Evolutionary conservation across 352 stramenopile genomes (phyloP), one percentile per base, ranked within the genome.

Genomic region (Phytophthora constricta): DNA sequence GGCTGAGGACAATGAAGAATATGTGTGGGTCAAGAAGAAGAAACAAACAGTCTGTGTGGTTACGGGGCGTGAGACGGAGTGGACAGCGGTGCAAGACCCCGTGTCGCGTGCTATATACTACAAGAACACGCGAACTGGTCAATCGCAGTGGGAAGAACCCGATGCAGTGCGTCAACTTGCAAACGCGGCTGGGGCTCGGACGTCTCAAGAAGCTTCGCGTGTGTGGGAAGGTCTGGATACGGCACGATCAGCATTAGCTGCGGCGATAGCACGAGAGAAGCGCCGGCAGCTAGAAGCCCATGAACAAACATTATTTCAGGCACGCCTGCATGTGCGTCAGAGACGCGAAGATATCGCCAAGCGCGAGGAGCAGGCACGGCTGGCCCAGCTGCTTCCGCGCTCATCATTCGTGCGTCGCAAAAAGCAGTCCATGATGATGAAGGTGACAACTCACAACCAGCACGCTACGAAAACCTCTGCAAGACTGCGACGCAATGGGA

Each of bases 21-120:
- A 90, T 47, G 79, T 90, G 4, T 90, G 82, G 82, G 82, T 90
- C 14, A 90, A 90, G 59, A 90, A 90, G 73, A 90, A 90, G 62
- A 80, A 79, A 49, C 81, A 87, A 48, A 82, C 79, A 0, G 78
- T 90, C 23, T 83, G 75, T n/a, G 82, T 90, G n/a, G 82, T 86
- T 14, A 83, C 79, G 11, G 72, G 82, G 20, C 82, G 74, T 34
- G 68, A 82, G 23, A 84, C 76, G 27, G 82, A 90, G 50, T 90
- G 82, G 82, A 84, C 70, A 22, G 77, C 79, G 14, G 82, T 90
- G 8, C 82, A 89, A 57, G 82, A 90, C 49, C 77, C 79, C 3
- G 55, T 65, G 1, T 86, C 76, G 14, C 71, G 76, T 23, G 82
- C 82, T 3, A 88, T 90, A 19, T 90, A 90, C 72, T 90, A 90